Percentiles rank a stretch among this genome's conserved stretches.
These are phyloP conservation scores for Naganishia albida DNA, from an alignment of 1,284 basidiomycete genomes.

Conservation along the genomic window DNA sequence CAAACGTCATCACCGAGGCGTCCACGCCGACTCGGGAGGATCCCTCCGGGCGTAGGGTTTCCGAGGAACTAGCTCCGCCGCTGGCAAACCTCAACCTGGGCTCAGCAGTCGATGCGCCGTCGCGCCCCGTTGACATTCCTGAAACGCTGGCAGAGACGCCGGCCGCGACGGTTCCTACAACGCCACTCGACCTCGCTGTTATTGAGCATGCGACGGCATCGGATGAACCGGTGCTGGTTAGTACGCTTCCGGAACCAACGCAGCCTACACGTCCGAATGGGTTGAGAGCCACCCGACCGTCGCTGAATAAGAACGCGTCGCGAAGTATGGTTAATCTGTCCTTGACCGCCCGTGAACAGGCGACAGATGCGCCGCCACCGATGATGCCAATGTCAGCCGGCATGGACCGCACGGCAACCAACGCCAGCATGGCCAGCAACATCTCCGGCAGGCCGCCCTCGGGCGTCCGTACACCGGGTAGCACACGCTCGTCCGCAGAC, in stretches of 20 bases:
- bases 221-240: constrained; percentile 12
- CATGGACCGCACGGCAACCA: constrained; percentile 20
- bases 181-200: neutral
- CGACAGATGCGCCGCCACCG: neutral
- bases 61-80: neutral
- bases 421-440: constrained; percentile 9
- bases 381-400: constrained; percentile 3
- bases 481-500: constrained; percentile 33
- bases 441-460: neutral
- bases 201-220: constrained; percentile 7
- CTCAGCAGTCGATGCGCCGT: neutral
- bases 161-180: neutral
- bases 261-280: neutral
- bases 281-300: constrained; percentile 13
- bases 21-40: neutral
- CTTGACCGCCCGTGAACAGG: neutral
- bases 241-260: constrained; percentile 8
- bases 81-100: constrained; percentile 5
- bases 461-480: neutral
- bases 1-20: too few species aligned
- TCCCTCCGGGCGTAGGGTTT: neutral
- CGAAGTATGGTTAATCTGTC: constrained; percentile 34
- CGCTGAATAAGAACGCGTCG: constrained; percentile 18
- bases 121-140: neutral
- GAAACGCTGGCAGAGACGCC: neutral